Conservation (phyloP, 768 basidiomycete species). For the Chiua virens region DNA sequence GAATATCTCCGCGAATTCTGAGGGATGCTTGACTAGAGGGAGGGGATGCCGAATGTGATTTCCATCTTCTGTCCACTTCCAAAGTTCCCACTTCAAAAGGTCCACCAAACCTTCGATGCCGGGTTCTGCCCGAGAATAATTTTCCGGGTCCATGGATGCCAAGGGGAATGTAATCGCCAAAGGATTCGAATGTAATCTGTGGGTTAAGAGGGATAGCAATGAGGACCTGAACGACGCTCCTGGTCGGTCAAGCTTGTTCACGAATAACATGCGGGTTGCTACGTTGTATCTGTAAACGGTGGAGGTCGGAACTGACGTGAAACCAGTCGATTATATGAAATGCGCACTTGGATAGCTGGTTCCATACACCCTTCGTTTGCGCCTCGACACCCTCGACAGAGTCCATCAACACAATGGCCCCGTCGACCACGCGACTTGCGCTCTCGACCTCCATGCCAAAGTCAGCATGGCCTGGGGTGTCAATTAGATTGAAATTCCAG, state of each 20-base stretch:
- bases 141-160: conserved; percentile 66
- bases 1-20: conserved; percentile 45
- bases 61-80: conserved; percentile 67
- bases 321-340: conserved; percentile 14
- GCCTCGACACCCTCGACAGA: conserved; percentile 91
- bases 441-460: conserved; percentile 98
- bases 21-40: conserved; percentile 48
- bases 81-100: conserved; percentile 80
- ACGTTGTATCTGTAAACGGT: conserved; percentile 66
- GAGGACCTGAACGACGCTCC: conserved; percentile 80
- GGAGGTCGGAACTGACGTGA: conserved; percentile 1
- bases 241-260: conserved; percentile 87
- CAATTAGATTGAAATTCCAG: conserved; percentile 85
- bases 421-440: conserved; percentile 87
- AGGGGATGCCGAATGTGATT: conserved; percentile 43
- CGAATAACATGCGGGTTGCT: conserved; percentile 70
- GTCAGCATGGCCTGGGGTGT: conserved; percentile 91
- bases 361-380: conserved; percentile 89
- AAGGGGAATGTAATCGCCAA: conserved; percentile 70
- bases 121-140: conserved; percentile 74
- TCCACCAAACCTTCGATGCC: conserved; percentile 86
- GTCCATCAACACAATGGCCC: conserved; percentile 85
- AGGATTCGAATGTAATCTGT: conserved; percentile 76
- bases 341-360: conserved; percentile 76
- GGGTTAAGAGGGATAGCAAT: conserved; percentile 66